A percentile compares a stretch with the other conserved stretches of the same genome.
Conservation (phyloP, 208 protist genomes). For the Trypanosoma mega region DNA sequence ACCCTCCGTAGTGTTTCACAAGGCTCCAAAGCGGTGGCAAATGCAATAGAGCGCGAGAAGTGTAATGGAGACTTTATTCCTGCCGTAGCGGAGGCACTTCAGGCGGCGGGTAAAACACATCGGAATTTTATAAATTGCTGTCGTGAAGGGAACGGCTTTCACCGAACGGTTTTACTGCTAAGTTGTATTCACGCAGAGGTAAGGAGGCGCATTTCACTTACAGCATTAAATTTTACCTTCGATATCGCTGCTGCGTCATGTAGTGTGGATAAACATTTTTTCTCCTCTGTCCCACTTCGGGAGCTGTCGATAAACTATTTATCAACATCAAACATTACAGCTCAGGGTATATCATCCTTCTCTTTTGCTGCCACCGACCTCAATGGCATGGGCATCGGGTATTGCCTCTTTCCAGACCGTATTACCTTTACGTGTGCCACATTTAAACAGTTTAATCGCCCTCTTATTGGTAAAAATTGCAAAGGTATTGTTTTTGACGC, state of each 20-base stretch:
- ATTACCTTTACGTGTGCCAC: slow-evolving; percentile 18
- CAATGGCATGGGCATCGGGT: slow-evolving; percentile 25
- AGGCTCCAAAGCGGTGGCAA: slow-evolving; percentile 10
- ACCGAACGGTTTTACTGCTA: slow-evolving; percentile 16
- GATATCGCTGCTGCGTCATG: slow-evolving; percentile 1
- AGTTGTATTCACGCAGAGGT: slow-evolving; percentile 15
- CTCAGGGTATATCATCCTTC: slow-evolving; percentile 20
- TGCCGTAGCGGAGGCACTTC: slow-evolving; percentile 2
- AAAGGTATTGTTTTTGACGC: background rate
- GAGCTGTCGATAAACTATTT: slow-evolving; percentile 28
- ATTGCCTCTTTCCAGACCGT: slow-evolving; percentile 14
- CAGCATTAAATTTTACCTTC: background rate
- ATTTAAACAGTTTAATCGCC: slow-evolving; percentile 11
- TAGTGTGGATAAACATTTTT: slow-evolving; percentile 17
- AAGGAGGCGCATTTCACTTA: slow-evolving; percentile 5
- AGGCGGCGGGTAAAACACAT: slow-evolving; percentile 16
- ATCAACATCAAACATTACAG: slow-evolving; percentile 29
- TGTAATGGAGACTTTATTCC: slow-evolving; percentile 5
- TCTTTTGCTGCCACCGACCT: slow-evolving; percentile 17
- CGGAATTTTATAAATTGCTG: slow-evolving; percentile 8
- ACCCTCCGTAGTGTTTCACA: slow-evolving; percentile 22
- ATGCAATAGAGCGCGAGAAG: slow-evolving; percentile 1
- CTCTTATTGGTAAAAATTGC: background rate
- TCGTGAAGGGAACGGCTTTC: slow-evolving; percentile 20
- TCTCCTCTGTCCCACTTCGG: slow-evolving; percentile 10